These are phyloP conservation scores for Moesziomyces antarcticus DNA, from an alignment of 1,284 basidiomycete species.

Conservation along the genomic window DNA sequence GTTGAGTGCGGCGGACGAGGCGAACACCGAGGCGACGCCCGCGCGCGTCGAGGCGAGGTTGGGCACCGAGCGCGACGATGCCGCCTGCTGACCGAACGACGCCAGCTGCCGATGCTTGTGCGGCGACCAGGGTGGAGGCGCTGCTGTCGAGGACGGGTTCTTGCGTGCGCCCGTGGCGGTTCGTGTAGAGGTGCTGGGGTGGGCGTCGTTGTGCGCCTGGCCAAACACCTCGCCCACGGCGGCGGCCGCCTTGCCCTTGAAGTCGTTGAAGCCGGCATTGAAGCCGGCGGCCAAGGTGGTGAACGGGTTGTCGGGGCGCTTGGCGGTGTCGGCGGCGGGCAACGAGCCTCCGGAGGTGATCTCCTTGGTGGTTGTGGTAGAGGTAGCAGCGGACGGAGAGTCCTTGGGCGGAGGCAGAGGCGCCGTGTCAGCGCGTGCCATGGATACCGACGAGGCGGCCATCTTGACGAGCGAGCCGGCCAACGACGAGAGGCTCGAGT, in stretches of 20 bases:
- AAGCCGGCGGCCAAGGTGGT: constrained; percentile 52
- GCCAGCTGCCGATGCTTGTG: constrained; percentile 37
- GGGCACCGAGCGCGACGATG: constrained; percentile 47
- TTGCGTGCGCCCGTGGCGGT: constrained; percentile 9
- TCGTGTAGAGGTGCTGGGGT: neutral
- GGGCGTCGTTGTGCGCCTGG: constrained; percentile 17
- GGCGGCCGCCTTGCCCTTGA: constrained; percentile 55
- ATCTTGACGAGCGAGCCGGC: constrained; percentile 34
- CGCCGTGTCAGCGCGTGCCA: constrained; percentile 34
- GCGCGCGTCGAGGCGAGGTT: constrained; percentile 71
- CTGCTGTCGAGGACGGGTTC: constrained; percentile 8
- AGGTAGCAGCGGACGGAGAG: neutral
- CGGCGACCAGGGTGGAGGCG: constrained; percentile 36
- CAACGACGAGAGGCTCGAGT: constrained; percentile 20
- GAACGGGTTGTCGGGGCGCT: constrained; percentile 48
- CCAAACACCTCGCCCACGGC: constrained; percentile 55
- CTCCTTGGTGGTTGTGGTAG: constrained; percentile 13
- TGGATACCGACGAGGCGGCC: constrained; percentile 22
- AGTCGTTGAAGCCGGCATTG: constrained; percentile 55
- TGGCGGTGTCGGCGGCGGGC: constrained; percentile 21
- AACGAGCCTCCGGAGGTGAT: constrained; percentile 42
- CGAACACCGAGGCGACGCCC: constrained; percentile 69
- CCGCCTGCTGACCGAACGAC: constrained; percentile 29
- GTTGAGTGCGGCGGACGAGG: constrained; percentile 70
- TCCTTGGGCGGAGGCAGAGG: constrained; percentile 42